Evolutionary conservation across 2,329 filamentous ascomycete genomes (phyloP).

Genomic region (Juglanconis oblonga): DNA sequence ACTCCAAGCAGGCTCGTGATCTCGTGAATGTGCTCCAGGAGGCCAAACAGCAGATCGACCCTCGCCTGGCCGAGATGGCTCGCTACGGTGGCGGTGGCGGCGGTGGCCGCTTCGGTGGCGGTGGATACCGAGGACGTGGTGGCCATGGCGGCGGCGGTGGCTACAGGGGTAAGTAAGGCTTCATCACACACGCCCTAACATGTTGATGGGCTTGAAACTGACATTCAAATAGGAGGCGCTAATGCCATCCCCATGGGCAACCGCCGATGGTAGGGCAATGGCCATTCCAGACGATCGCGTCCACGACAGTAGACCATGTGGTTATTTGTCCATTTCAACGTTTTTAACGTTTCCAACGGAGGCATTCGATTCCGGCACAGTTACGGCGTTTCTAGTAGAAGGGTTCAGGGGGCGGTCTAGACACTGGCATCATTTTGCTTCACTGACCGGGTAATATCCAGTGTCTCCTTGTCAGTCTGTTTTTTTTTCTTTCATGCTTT

Average conservation of each 20-base stretch:
- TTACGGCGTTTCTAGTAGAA: constrained; percentile 19
- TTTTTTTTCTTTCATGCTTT: neutral
- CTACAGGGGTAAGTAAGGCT: constrained; percentile 21
- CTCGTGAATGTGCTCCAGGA: constrained; percentile 89
- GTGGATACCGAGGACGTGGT: constrained; percentile 60
- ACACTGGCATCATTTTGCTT: constrained; percentile 15
- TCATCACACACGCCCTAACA: constrained; percentile 4
- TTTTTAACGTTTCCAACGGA: constrained; percentile 7
- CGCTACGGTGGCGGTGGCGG: constrained; percentile 86
- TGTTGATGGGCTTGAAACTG: constrained; percentile 14
- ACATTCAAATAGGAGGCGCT: constrained; percentile 32
- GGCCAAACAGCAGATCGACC: constrained; percentile 97
- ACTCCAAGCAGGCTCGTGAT: constrained; percentile 94
- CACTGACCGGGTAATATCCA: constrained; percentile 13
- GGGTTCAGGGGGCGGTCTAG: constrained; percentile 15
- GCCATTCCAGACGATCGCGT: neutral
- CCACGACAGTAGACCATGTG: neutral
- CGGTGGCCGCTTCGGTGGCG: constrained; percentile 68
- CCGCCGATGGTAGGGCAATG: constrained; percentile 46
- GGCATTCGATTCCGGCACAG: constrained; percentile 13
- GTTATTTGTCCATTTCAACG: neutral
- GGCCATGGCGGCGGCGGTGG: constrained; percentile 40
- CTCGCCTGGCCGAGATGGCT: constrained; percentile 91
- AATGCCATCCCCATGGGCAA: constrained; percentile 49
- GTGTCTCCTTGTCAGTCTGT: constrained; percentile 9